Evolutionary conservation across 2,329 filamentous ascomycete species (phyloP), one percentile per base, ranked within the genome.

Genomic region (Herpotrichia juniperi): DNA sequence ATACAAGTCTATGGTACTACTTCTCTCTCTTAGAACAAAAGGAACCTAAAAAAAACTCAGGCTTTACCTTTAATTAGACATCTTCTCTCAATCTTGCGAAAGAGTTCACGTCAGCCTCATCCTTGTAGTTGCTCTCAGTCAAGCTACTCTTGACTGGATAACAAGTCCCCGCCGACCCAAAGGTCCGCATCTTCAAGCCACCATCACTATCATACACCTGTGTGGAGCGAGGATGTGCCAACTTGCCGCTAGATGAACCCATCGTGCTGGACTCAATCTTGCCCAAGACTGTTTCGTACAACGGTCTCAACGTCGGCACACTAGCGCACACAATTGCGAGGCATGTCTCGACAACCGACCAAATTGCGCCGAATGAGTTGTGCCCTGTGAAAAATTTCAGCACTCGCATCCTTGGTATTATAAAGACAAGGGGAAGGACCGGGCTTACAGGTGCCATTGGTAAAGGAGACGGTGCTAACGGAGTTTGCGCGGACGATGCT

Each of bases 321-420:
- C 50, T 53, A 17, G 53, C 53, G 37, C 45, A 46, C n/a, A 53
- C 35, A 40, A 56, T 50, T n/a, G 42, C 42, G 16, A 50, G 32
- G 31, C 43, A 31, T n/a, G 45, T 34, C 44, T 56, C 50, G 21
- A 56, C 39, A 3, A 43, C 37, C 12, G 53, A 53, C 53, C 50
- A 53, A n/a, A 44, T 30, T 10, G 42, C 42, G 22, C 42, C 42
- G 16, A 44, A 44, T 17, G 42, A 14, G 46, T 49, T 45, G 11
- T 25, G 19, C 24, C 42, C 42, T 44, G 25, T 44, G 22, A 21
- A 35, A 35, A 28, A 6, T 12, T 28, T 28, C 12, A 28, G 26
- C 26, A 28, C 26, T 28, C 26, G 26, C 7, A 12, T 12, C 7
- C 7, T 28, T 12, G 26, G 26, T 28, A 7, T 12, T 7, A 28